Percentiles rank a stretch among this genome's conserved stretches.
phyloP scores from a whole-genome alignment of 1,284 basidiomycete genomes.

The Coriolopsis trogii region DNA sequence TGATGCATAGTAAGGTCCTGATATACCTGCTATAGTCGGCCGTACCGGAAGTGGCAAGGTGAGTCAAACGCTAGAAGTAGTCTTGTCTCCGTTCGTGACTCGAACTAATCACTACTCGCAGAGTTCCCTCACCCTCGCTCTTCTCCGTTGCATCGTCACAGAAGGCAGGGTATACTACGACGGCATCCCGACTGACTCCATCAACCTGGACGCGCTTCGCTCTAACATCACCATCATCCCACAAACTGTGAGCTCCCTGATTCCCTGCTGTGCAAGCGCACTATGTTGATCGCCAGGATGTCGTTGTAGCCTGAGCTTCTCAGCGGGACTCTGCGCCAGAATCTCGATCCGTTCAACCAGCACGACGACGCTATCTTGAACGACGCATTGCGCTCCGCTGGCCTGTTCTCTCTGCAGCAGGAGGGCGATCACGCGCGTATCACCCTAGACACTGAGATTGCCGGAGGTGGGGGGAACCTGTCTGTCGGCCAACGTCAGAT shows the following conservation, averaged over 20 bases:
- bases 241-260: constrained; percentile 35
- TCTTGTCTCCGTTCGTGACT: neutral
- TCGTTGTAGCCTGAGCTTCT: constrained; percentile 43
- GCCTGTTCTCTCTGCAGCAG: constrained; percentile 33
- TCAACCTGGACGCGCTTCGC: constrained; percentile 68
- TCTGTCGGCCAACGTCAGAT: constrained; percentile 41
- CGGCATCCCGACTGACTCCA: constrained; percentile 32
- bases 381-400: constrained; percentile 34
- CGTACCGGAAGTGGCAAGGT: constrained; percentile 79
- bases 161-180: constrained; percentile 48
- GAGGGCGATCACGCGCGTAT: constrained; percentile 32
- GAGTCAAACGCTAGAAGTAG: neutral
- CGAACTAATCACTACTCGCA: too few relatives aligned
- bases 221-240: constrained; percentile 53
- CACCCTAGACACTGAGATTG: constrained; percentile 37
- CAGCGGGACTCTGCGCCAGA: constrained; percentile 38
- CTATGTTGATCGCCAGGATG: neutral
- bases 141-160: constrained; percentile 49
- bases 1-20: neutral
- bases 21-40: constrained; percentile 45
- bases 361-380: constrained; percentile 48
- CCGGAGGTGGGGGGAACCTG: constrained; percentile 42
- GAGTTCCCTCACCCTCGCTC: constrained; percentile 44
- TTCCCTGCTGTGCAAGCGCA: neutral
- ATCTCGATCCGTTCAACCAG: constrained; percentile 52